Conservation (phyloP, 2,329 filamentous ascomycete genomes). For the Ascochyta koolunga region DNA sequence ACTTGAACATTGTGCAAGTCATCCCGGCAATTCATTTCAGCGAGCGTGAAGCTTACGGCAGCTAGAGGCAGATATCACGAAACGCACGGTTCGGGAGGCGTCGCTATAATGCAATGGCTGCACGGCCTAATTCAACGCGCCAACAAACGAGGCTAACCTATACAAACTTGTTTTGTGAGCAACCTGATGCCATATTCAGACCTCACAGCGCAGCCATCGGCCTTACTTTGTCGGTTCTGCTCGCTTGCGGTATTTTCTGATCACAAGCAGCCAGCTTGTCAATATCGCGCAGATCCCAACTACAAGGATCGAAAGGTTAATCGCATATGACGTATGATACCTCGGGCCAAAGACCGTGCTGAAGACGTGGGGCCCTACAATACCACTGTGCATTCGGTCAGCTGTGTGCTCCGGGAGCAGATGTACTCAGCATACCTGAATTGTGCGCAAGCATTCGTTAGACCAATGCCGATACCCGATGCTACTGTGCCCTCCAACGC, state of each 20-base stretch:
- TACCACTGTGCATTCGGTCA: constrained; percentile 15
- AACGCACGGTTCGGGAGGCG: neutral
- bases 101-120: neutral
- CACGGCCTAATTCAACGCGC: neutral
- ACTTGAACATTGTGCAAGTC: neutral
- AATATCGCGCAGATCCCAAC: constrained; percentile 24
- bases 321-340: constrained; percentile 24
- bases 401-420: neutral
- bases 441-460: constrained; percentile 29
- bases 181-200: neutral
- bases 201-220: neutral
- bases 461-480: constrained; percentile 26
- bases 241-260: constrained; percentile 16
- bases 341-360: constrained; percentile 28
- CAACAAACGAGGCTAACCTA: constrained; percentile 1
- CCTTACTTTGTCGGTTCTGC: constrained; percentile 1
- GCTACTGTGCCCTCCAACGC: constrained; percentile 27
- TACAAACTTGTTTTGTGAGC: neutral
- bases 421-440: constrained; percentile 16
- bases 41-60: neutral
- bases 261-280: constrained; percentile 22
- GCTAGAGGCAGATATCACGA: neutral
- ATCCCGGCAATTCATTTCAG: neutral
- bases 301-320: constrained; percentile 27
- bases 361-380: constrained; percentile 27